These are phyloP conservation scores for Hansenula sp. DNA, from an alignment of 1,139 yeast genomes.

Conservation along the genomic window DNA sequence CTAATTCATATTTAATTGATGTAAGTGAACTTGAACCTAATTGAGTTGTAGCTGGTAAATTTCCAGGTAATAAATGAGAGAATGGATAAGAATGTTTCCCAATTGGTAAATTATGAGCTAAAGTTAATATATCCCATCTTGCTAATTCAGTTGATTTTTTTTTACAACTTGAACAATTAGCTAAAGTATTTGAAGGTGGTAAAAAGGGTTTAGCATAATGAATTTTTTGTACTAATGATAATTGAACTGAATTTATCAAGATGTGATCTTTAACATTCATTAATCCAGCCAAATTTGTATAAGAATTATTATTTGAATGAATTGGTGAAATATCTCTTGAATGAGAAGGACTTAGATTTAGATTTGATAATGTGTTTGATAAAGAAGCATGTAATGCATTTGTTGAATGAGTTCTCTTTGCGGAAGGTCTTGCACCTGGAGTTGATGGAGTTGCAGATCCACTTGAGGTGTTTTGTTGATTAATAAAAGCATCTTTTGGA, in stretches of 20 bases:
- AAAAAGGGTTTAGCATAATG: constrained; percentile 61
- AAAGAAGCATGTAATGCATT: constrained; percentile 14
- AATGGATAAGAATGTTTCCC: constrained; percentile 90
- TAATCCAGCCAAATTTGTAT: constrained; percentile 14
- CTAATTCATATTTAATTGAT: constrained; percentile 65
- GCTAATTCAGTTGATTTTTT: constrained; percentile 59
- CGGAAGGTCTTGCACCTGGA: constrained; percentile 18
- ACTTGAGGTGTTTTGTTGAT: background rate
- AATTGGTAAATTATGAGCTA: constrained; percentile 46
- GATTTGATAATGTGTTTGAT: constrained; percentile 16
- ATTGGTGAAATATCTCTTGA: constrained; percentile 17
- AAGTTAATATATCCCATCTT: constrained; percentile 78
- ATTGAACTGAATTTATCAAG: constrained; percentile 40
- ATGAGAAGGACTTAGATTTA: constrained; percentile 17
- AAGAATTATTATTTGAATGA: constrained; percentile 17
- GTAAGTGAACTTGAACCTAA: constrained; percentile 54
- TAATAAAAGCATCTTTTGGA: constrained; percentile 17
- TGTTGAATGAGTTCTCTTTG: constrained; percentile 10
- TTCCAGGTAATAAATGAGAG: constrained; percentile 86
- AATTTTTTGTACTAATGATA: constrained; percentile 68
- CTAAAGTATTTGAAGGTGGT: constrained; percentile 46
- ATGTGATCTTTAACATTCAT: constrained; percentile 20
- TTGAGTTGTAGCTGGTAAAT: constrained; percentile 76
- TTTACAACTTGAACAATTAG: constrained; percentile 55
- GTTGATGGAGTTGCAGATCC: constrained; percentile 15